These are phyloP conservation scores for Helicosporidium sp. DNA, from an alignment of 139 green algal species.

Conservation along the genomic window DNA sequence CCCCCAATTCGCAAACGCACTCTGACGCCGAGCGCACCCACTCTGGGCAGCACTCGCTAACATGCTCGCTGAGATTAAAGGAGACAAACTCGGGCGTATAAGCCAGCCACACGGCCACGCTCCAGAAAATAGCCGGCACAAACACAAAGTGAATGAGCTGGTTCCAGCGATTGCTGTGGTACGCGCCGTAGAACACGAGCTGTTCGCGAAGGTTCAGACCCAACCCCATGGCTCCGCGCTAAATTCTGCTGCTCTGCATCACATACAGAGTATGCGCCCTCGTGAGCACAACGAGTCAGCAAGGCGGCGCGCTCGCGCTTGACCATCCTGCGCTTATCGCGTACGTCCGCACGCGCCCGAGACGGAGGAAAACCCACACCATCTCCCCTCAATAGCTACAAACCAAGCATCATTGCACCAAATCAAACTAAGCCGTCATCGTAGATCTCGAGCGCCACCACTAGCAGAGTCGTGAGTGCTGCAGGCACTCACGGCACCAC, in stretches of 20 bases:
- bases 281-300: too few species aligned
- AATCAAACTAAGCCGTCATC: too few species aligned
- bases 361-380: too few species aligned
- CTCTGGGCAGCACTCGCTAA: slow-evolving; percentile 1
- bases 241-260: too few species aligned
- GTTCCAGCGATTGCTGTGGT: slow-evolving; percentile 49
- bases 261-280: too few species aligned
- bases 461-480: too few species aligned
- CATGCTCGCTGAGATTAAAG: slow-evolving; percentile 4
- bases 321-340: background rate
- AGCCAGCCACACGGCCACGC: slow-evolving; percentile 33
- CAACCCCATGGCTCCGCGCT: background rate
- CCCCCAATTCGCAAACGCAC: background rate
- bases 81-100: slow-evolving; percentile 20
- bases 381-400: too few species aligned
- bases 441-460: too few species aligned
- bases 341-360: too few species aligned
- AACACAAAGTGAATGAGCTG: slow-evolving; percentile 67
- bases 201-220: slow-evolving; percentile 6
- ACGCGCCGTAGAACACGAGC: slow-evolving; percentile 50
- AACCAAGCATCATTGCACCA: too few species aligned
- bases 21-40: background rate
- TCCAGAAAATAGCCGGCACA: slow-evolving; percentile 53
- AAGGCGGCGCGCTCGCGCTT: too few species aligned
- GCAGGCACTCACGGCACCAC: too few species aligned